Base-by-base conservation (phyloP, 1,284 basidiomycete genomes). In the Anthracocystis setariae region DNA sequence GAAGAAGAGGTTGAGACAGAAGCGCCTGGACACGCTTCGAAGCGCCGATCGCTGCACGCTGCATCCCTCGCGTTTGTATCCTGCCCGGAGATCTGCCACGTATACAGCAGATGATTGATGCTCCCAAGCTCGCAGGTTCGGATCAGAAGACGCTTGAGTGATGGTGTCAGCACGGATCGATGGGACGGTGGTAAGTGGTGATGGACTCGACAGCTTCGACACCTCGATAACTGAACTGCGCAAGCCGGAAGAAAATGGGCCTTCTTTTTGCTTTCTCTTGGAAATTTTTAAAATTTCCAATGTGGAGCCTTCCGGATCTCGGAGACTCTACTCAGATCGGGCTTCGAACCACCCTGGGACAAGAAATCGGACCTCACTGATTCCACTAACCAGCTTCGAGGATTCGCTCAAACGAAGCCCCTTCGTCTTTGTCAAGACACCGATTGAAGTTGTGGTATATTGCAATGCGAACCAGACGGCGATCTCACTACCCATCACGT, bases 291-390 rank as follows among this genome's bases (percentile, higher is more conserved):
- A 27, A 51, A 58, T 25, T 49, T 46, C 10, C 10, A n/a, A 45
- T 39, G 61, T 57, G 45, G 54, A 64, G 54, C 40, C 18, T 29
- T 27, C 18, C 37, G 48, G 48, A 50, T 40, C 60, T 63, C 60
- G 60, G 53, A 3, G 3, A 33, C 10, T 23, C 27, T 37, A 20
- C 33, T 3, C 29, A 29, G 29, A 29, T 29, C 29, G 29, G 29
- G 29, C 29, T n/a, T n/a, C n/a, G n/a, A n/a, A n/a, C n/a, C n/a
- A n/a, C n/a, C n/a, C n/a, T n/a, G n/a, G n/a, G n/a, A n/a, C n/a
- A n/a, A n/a, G n/a, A n/a, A 29, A 29, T 7, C 29, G 29, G 29
- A 12, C 12, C 29, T 29, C 7, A 29, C 29, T 29, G 29, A 7
- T 29, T 29, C 29, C 12, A 29, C 29, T 5, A 29, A 12, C 29